A percentile compares a stretch with the other conserved stretches of the same genome.
Conservation (phyloP, 1,284 basidiomycete species). For the Ustilago loliicola region DNA sequence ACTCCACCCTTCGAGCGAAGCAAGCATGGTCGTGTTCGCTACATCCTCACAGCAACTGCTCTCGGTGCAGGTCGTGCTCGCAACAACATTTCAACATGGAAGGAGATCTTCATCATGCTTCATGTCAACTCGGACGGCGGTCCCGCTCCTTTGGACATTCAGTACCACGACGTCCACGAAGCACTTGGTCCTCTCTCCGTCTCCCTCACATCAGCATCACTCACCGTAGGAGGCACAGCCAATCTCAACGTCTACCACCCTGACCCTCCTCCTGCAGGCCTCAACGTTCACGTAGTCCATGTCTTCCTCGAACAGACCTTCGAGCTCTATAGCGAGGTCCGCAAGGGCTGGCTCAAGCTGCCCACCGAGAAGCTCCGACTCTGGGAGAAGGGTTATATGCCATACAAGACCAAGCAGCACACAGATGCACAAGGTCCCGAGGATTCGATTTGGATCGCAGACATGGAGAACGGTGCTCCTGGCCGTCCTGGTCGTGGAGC, state of each 20-base stretch:
- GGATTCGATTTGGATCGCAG: slow-evolving; percentile 59
- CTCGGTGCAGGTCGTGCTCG: slow-evolving; percentile 63
- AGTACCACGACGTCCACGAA: slow-evolving; percentile 67
- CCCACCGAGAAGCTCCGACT: slow-evolving; percentile 66
- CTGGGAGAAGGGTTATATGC: slow-evolving; percentile 67
- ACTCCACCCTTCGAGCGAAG: slow-evolving; percentile 65
- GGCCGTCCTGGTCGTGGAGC: slow-evolving; percentile 56
- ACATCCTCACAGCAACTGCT: slow-evolving; percentile 65
- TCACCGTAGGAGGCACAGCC: slow-evolving; percentile 67
- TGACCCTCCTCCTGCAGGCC: slow-evolving; percentile 63
- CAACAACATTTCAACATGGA: slow-evolving; percentile 57
- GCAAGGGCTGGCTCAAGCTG: slow-evolving; percentile 61
- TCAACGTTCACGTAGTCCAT: slow-evolving; percentile 65
- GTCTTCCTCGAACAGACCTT: slow-evolving; percentile 68
- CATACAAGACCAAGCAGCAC: slow-evolving; percentile 63
- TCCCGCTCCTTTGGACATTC: slow-evolving; percentile 65
- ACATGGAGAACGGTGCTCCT: slow-evolving; percentile 42
- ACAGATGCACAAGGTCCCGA: slow-evolving; percentile 40
- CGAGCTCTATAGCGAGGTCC: slow-evolving; percentile 63
- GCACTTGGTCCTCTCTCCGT: slow-evolving; percentile 64
- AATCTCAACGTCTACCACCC: slow-evolving; percentile 63
- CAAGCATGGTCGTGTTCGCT: slow-evolving; percentile 65
- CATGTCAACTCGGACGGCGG: slow-evolving; percentile 64
- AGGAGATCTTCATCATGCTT: slow-evolving; percentile 67
- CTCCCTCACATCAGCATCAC: slow-evolving; percentile 61